Evolutionary conservation across 1,284 basidiomycete genomes (phyloP).

Genomic region (Omphalotus olearius): DNA sequence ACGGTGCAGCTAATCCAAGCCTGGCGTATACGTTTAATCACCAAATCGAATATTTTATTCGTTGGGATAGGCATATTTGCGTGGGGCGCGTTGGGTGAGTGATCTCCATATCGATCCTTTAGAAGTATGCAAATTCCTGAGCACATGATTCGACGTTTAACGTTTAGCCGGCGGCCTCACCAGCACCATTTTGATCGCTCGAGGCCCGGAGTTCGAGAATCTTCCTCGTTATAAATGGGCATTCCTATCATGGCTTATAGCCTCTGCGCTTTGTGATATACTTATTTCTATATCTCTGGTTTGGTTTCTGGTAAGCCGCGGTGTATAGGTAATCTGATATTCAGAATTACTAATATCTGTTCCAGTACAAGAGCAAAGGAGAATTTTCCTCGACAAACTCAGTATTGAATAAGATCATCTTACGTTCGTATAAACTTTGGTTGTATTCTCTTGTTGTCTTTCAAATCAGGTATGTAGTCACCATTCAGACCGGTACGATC

Average conservation of each 20-base stretch:
- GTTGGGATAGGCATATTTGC: not conserved
- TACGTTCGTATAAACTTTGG: not conserved
- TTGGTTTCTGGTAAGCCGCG: slow-evolving; percentile 4
- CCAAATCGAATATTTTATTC: not conserved
- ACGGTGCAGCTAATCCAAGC: slow-evolving; percentile 11
- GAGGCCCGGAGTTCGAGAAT: not conserved
- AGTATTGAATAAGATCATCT: slow-evolving; percentile 8
- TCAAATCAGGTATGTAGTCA: not conserved
- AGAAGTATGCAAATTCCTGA: no score
- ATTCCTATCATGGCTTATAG: slow-evolving; percentile 2
- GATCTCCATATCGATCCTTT: no score
- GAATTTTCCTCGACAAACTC: slow-evolving; percentile 5
- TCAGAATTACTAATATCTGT: not conserved
- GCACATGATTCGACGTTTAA: no score
- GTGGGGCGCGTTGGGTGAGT: not conserved
- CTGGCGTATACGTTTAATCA: not conserved
- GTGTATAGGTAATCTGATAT: not conserved
- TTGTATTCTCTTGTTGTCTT: not conserved
- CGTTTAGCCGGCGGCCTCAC: not conserved
- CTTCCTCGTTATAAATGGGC: not conserved
- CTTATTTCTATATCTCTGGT: slow-evolving; percentile 7
- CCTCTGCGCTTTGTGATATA: slow-evolving; percentile 3
- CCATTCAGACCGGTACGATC: slow-evolving; percentile 9
- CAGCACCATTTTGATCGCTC: slow-evolving; percentile 2
- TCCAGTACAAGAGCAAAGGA: not conserved